Conservation (phyloP, 805 yeast genomes). For the Wickerhamiella hasegawae region DNA sequence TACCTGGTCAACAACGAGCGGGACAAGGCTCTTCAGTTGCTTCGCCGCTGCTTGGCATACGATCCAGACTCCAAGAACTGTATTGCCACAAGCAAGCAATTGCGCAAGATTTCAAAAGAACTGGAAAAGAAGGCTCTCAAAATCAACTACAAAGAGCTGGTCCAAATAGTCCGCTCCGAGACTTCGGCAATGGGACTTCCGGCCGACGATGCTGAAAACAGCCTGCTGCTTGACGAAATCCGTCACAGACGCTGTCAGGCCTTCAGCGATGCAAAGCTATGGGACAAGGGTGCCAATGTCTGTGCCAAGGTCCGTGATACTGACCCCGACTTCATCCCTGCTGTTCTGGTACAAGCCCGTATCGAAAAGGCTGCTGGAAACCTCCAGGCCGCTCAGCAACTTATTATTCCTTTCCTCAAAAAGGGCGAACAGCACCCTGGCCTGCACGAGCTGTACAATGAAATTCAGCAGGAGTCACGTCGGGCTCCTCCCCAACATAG, state of each 20-base stretch:
- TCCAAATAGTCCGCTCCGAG: conserved; percentile 3
- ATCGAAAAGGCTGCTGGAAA: conserved; percentile 13
- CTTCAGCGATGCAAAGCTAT: conserved; percentile 10
- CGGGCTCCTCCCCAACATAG: conserved; percentile 6
- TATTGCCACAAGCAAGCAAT: conserved; percentile 24
- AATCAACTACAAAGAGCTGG: conserved; percentile 7
- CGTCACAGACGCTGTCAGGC: conserved; percentile 14
- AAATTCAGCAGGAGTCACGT: conserved; percentile 16
- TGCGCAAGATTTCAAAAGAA: conserved; percentile 16
- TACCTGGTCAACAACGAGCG: conserved; percentile 28
- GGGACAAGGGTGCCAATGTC: conserved; percentile 16
- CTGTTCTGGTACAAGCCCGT: conserved; percentile 18
- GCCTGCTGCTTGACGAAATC: conserved; percentile 12
- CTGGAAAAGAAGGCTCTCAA: conserved; percentile 11
- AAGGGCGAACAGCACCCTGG: conserved; percentile 11
- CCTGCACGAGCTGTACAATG: conserved; percentile 14
- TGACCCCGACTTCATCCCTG: conserved; percentile 17
- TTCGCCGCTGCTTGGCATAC: conserved; percentile 54
- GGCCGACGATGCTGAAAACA: conserved; percentile 8
- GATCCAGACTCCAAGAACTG: conserved; percentile 61
- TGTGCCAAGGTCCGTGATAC: conserved; percentile 17
- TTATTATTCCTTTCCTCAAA: conserved; percentile 6
- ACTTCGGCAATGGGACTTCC: conserved; percentile 7
- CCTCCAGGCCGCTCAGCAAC: conserved; percentile 16
- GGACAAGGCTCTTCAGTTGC: conserved; percentile 33